Percentiles rank a stretch among this genome's conserved stretches.
phyloP scores from a whole-genome alignment of 441 rosid species.

The Omphalea diandra region DNA sequence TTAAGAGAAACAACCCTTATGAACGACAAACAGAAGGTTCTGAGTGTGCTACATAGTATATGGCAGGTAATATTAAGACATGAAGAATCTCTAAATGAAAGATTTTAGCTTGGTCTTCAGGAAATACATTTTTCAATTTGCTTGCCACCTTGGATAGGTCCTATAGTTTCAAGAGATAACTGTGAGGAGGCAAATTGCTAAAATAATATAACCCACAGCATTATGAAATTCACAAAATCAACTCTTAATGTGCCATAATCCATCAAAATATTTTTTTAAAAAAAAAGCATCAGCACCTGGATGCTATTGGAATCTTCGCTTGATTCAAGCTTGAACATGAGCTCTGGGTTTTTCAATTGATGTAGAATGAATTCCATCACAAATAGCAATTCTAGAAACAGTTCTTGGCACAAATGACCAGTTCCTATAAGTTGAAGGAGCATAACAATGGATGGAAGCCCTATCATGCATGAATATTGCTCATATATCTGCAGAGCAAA shows the following conservation, averaged over 20 bases:
- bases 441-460: conserved; percentile 84
- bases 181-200: neutral
- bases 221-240: neutral
- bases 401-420: conserved; percentile 39
- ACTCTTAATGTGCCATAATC: neutral
- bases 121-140: neutral
- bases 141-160: neutral
- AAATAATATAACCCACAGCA: too few species aligned
- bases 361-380: conserved; percentile 59
- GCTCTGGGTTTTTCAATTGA: conserved; percentile 83
- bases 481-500: conserved; percentile 77
- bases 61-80: neutral
- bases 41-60: neutral
- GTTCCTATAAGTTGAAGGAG: conserved; percentile 51
- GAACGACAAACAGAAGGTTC: neutral
- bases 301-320: conserved; percentile 56
- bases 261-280: conserved; percentile 19
- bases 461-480: conserved; percentile 72
- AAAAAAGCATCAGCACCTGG: conserved; percentile 54
- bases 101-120: neutral
- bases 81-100: neutral
- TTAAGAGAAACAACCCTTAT: neutral
- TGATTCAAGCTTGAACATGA: conserved; percentile 60
- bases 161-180: neutral
- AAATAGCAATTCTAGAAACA: conserved; percentile 47